Base-by-base conservation (phyloP, 2,329 filamentous ascomycete species). In the Paecilomyces sp. region DNA sequence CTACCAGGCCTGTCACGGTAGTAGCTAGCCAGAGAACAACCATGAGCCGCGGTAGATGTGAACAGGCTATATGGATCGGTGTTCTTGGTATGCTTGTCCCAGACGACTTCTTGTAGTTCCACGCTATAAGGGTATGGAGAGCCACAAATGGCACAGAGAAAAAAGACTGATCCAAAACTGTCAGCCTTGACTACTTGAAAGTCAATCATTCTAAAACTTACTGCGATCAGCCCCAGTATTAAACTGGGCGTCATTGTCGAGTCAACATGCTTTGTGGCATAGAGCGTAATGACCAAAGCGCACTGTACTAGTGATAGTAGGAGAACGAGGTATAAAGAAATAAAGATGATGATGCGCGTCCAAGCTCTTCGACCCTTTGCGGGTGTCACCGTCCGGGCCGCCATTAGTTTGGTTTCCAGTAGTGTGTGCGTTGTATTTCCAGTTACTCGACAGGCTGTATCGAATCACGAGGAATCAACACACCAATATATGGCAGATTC, bases 61-160 rank as follows among this genome's bases (percentile, higher is more conserved):
- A 74, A 62, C 71, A 75, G 2, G 65, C 63, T 50, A 68, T 69
- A 41, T 69, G 67, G n/a, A 77, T 58, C 2, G 68, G 62, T 3
- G 67, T 67, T 54, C 72, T 75, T 30, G 71, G 69, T 9, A 66
- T 62, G 25, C 65, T 67, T 59, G 70, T 70, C 15, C 70, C 68
- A 15, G 63, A 60, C 5, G 71, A 69, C 18, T 67, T 70, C 52
- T 71, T 72, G 56, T 73, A 73, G 55, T 75, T 71, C 72, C 72
- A 74, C 3, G 73, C 73, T 34, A 76, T 69, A n/a, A 76, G 63
- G 24, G 72, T 74, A 54, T 76, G 74, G 5, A 77, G 63, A 25
- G 64, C 64, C 15, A 74, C 67, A 25, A 76, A 68, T 1, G 73
- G 71, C 1, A 76, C 65, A 0, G 74, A 72, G n/a, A 74, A 62